These are phyloP conservation scores for Physcia stellaris DNA, from an alignment of 495 filamentous ascomycete species.

Conservation along the genomic window DNA sequence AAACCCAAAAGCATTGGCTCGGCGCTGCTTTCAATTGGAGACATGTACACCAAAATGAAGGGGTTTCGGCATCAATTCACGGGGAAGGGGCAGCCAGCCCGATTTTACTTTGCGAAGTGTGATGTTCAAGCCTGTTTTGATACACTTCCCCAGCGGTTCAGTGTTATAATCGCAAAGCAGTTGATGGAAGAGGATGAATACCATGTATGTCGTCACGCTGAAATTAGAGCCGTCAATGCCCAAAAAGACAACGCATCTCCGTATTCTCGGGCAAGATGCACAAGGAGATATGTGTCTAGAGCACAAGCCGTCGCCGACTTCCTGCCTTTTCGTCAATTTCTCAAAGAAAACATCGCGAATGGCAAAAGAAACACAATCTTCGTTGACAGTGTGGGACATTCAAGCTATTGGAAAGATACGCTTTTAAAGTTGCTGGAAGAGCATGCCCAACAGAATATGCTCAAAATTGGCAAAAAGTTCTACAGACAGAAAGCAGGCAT, in stretches of 20 bases:
- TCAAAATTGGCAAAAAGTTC: constrained; percentile 81
- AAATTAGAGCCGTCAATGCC: constrained; percentile 41
- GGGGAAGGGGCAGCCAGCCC: constrained; percentile 8
- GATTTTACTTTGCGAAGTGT: constrained; percentile 75
- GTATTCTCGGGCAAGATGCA: constrained; percentile 26
- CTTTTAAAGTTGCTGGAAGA: constrained; percentile 59
- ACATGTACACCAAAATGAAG: constrained; percentile 67
- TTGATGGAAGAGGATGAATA: constrained; percentile 56
- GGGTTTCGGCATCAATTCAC: constrained; percentile 39
- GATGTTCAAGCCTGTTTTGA: constrained; percentile 92
- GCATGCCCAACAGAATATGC: constrained; percentile 69
- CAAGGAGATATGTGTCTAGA: constrained; percentile 50
- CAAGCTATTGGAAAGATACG: constrained; percentile 35
- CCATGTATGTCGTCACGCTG: constrained; percentile 56
- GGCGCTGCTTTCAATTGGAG: constrained; percentile 64
- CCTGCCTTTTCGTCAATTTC: constrained; percentile 38
- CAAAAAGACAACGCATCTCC: constrained; percentile 5
- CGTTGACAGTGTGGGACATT: constrained; percentile 44
- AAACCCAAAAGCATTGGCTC: constrained; percentile 54
- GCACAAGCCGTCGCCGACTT: constrained; percentile 39
- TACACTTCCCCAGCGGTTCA: constrained; percentile 69
- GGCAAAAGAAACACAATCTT: constrained; percentile 55
- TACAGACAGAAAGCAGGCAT: constrained; percentile 83
- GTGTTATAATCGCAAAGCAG: constrained; percentile 51
- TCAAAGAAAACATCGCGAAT: constrained; percentile 28